Evolutionary conservation across 75 land plant genomes (phyloP), one percentile per base, ranked within the genome.

Genomic region (Picea sitchensis): DNA sequence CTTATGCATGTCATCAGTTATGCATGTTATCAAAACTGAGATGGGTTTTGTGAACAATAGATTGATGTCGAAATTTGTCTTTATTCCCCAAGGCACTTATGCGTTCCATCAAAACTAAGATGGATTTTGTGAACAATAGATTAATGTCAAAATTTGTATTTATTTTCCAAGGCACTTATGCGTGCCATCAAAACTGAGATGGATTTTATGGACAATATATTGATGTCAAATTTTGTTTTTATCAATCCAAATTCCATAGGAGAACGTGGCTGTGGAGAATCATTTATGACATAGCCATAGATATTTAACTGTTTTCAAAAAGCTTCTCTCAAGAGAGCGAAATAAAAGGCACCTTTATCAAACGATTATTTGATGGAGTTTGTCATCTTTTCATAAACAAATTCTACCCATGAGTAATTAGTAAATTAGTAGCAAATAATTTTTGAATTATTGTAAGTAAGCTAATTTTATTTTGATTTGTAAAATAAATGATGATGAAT

Each of bases 1-100:
- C 85, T 96, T 11, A 94, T 96, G 98, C 96, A 96, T 83, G 92
- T 96, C 1, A n/a, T n/a, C n/a, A n/a, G n/a, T n/a, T n/a, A n/a
- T n/a, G n/a, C n/a, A n/a, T n/a, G n/a, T n/a, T n/a, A 86, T 96
- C 68, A 96, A 96, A 30, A 96, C 98, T 23, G 90, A 96, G 85
- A 96, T 96, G 98, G 98, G 93, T 76, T 96, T 90, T 81, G 88
- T 94, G 9, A 94, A 94, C 81, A 94, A 94, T 79, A 84, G 89
- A 21, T 88, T 96, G 61, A 93, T 85, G 78, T 95, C 98, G 21
- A 96, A 95, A 68, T 95, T 95, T 72, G 76, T 95, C 41, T 95
- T 95, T 75, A 88, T 95, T n/a, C n/a, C n/a, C n/a, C n/a, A n/a
- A n/a, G n/a, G n/a, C n/a, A n/a, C n/a, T n/a, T n/a, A n/a, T n/a